Evolutionary conservation across 169 alveolate species (phyloP).

Genomic region (Plasmodium knowlesi): DNA sequence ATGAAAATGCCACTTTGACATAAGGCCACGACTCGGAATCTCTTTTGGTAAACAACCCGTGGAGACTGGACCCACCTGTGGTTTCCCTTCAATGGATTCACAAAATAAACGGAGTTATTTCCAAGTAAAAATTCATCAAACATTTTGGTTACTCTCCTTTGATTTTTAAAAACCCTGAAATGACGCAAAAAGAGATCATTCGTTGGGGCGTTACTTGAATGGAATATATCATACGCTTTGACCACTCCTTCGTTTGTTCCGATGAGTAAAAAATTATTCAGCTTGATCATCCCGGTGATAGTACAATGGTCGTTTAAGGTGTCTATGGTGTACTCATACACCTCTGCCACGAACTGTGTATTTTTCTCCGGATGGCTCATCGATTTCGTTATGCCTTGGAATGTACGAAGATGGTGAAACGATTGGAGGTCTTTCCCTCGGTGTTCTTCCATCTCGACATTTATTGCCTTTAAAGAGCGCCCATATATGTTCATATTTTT

Average conservation of each 20-base stretch:
- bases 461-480: neutral
- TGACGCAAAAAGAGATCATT: neutral
- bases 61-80: neutral
- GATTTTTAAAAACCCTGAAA: slow-evolving; percentile 31
- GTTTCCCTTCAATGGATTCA: neutral
- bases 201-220: neutral
- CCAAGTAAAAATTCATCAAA: slow-evolving; percentile 66
- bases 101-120: slow-evolving; percentile 18
- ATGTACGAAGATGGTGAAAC: neutral
- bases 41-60: slow-evolving; percentile 6
- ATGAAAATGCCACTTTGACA: slow-evolving; percentile 36
- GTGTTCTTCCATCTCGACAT: neutral
- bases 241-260: slow-evolving; percentile 55
- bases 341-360: neutral
- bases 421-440: neutral
- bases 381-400: neutral
- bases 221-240: slow-evolving; percentile 49
- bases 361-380: neutral
- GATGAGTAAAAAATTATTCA: slow-evolving; percentile 37
- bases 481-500: neutral
- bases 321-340: slow-evolving; percentile 23
- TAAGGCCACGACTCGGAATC: slow-evolving; percentile 3
- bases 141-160: slow-evolving; percentile 14
- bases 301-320: slow-evolving; percentile 12
- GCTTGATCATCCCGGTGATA: slow-evolving; percentile 3